Percentiles rank a stretch among this genome's conserved stretches.
These are phyloP conservation scores for Colletotrichum chrysophilum DNA, from an alignment of 2,329 filamentous ascomycete species.

Conservation along the genomic window DNA sequence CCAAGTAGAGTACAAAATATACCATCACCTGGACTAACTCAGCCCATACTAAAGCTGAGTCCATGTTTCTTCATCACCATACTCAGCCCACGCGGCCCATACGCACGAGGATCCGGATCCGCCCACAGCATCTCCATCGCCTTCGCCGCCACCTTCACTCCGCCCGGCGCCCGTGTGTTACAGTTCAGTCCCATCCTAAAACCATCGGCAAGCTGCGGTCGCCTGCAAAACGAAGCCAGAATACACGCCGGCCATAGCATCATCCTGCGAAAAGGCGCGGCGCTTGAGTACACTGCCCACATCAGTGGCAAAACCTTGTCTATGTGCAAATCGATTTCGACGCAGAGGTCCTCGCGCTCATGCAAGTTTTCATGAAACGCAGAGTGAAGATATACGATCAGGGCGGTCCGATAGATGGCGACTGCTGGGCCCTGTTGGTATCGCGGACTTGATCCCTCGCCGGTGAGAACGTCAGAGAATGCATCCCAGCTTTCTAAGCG, in stretches of 20 bases:
- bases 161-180: not conserved
- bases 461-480: not conserved
- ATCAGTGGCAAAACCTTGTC: not conserved
- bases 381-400: not conserved
- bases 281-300: not conserved
- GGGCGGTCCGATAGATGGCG: not conserved
- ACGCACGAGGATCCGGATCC: not conserved
- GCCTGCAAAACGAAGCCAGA: not conserved
- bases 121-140: not conserved
- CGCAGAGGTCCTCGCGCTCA: not conserved
- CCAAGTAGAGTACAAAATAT: not conserved
- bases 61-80: not conserved
- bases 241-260: not conserved
- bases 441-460: not conserved
- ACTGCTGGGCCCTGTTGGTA: not conserved
- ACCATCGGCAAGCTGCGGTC: not conserved
- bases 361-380: not conserved
- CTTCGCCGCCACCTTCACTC: not conserved
- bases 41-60: not conserved
- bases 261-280: not conserved
- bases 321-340: not conserved
- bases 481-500: not conserved
- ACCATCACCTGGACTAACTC: fast-evolving
- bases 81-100: not conserved
- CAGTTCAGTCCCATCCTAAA: not conserved